Base-by-base conservation (phyloP, 306 rosid genomes). In the Lupinus albus region DNA sequence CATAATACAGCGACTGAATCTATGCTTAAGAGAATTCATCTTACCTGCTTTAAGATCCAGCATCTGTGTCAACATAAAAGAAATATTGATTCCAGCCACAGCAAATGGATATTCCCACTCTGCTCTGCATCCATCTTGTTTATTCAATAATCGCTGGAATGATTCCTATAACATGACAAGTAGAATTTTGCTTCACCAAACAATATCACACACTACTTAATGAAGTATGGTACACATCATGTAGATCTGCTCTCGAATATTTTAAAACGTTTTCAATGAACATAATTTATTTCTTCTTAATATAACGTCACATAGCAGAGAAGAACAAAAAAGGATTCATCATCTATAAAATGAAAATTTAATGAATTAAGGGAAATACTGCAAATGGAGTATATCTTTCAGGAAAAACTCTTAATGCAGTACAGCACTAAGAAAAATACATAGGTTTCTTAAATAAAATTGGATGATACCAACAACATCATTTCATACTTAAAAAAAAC, bases 41-140 rank as follows among this genome's bases (percentile, higher is more conserved):
- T 81, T 83, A 93, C 99, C 99, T 77, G 96, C 70, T 78, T 90
- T 91, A 77, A 93, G 96, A 85, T 90, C 89, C 76, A 93, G 79
- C 90, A 90, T 86, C 44, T 90, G 92, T 3, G 61, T 87, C 81
- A 93, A 80, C 87, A 90, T 84, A 68, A 90, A 93, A 33, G 97
- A 93, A 68, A 93, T 81, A 69, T 93, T 93, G 80, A 93, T 86
- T 67, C 99, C 99, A 53, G 97, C 96, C 9, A 90, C 94, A 7
- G 99, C 97, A 73, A 93, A 93, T 36, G 97, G 99, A 76, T 93
- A 93, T 79, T 93, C 99, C 99, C 97, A 93, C 52, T 86, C 97
- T 11, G 94, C 97, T 82, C 99, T 79, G 32, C 41, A 76, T 80
- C 99, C 99, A 70, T 90, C 97, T 80, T 75, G 79, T 63, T 90